Percentiles rank a stretch among this genome's conserved stretches.
phyloP scores from a whole-genome alignment of 2,329 filamentous ascomycete genomes.

The Fusarium luffae region DNA sequence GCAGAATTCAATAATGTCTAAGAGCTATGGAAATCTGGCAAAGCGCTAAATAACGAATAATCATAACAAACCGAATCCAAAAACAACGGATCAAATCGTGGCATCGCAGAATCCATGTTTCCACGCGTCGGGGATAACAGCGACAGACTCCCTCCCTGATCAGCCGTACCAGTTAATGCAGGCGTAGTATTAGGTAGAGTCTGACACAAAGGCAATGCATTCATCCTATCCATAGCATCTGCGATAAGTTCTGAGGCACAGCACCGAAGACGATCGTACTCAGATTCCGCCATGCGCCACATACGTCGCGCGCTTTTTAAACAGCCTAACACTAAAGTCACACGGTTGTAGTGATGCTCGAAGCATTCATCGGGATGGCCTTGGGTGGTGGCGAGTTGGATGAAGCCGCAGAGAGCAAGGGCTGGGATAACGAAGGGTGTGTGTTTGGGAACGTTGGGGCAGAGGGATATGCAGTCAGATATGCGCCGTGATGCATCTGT shows the following conservation, averaged over 20 bases:
- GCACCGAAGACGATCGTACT: slow-evolving; percentile 32
- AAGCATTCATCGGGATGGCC: slow-evolving; percentile 40
- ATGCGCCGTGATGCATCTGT: slow-evolving; percentile 39
- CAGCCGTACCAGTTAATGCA: background rate
- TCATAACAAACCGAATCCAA: slow-evolving; percentile 25
- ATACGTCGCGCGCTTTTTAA: slow-evolving; percentile 33
- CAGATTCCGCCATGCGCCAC: slow-evolving; percentile 34
- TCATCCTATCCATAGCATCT: slow-evolving; percentile 40
- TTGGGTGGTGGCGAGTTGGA: slow-evolving; percentile 35
- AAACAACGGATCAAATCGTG: slow-evolving; percentile 17
- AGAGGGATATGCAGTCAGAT: slow-evolving; percentile 37
- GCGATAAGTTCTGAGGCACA: slow-evolving; percentile 31
- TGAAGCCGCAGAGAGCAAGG: slow-evolving; percentile 29
- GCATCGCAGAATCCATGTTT: background rate
- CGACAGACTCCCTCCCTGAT: background rate
- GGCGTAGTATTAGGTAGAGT: background rate
- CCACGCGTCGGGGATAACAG: slow-evolving; percentile 1
- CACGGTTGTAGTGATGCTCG: slow-evolving; percentile 39
- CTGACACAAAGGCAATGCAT: slow-evolving; percentile 28
- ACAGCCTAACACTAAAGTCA: slow-evolving; percentile 28
- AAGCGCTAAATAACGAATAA: slow-evolving; percentile 19
- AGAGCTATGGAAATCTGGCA: slow-evolving; percentile 25
- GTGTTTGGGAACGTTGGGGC: slow-evolving; percentile 35
- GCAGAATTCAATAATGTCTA: background rate
- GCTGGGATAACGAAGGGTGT: slow-evolving; percentile 37